Conservation (phyloP, 2,329 filamentous ascomycete species). For the Colletotrichum coccodes region DNA sequence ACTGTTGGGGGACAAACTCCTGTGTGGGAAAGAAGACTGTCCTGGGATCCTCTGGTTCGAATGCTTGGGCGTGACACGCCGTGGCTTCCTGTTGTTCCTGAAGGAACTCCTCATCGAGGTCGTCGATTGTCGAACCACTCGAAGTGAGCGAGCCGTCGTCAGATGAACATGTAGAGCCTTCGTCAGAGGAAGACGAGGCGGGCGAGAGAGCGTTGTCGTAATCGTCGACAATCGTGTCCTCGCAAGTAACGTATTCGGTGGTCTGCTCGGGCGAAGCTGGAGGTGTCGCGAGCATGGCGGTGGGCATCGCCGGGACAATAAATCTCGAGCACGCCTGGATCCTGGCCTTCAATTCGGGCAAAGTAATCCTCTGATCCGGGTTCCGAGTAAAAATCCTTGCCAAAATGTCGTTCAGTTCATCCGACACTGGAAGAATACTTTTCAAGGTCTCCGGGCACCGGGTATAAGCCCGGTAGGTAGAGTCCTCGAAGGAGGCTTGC, state of each 20-base stretch:
- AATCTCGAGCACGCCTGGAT: constrained; percentile 83
- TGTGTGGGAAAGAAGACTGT: constrained; percentile 52
- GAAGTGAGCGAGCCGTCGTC: constrained; percentile 67
- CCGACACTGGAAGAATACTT: constrained; percentile 90
- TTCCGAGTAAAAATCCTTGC: constrained; percentile 88
- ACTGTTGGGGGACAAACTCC: constrained; percentile 59
- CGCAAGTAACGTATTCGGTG: constrained; percentile 58
- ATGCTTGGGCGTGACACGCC: constrained; percentile 54
- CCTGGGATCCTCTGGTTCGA: constrained; percentile 57
- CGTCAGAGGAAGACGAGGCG: constrained; percentile 49
- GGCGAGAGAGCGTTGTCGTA: constrained; percentile 60
- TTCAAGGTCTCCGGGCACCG: constrained; percentile 88
- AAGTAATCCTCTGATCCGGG: constrained; percentile 82
- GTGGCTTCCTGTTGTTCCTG: constrained; percentile 55
- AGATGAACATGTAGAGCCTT: constrained; percentile 56
- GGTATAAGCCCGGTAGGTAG: constrained; percentile 91
- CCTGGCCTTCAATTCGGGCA: constrained; percentile 80
- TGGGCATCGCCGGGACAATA: constrained; percentile 59
- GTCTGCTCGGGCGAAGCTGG: constrained; percentile 54
- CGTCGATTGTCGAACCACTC: constrained; percentile 63
- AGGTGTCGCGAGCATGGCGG: constrained; percentile 49
- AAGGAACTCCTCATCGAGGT: constrained; percentile 60
- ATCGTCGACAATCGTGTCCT: constrained; percentile 56
- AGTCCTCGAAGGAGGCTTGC: constrained; percentile 91
- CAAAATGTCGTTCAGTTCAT: constrained; percentile 89